Base-by-base conservation (phyloP, 768 basidiomycete genomes). In the Mycena kentingensis region DNA sequence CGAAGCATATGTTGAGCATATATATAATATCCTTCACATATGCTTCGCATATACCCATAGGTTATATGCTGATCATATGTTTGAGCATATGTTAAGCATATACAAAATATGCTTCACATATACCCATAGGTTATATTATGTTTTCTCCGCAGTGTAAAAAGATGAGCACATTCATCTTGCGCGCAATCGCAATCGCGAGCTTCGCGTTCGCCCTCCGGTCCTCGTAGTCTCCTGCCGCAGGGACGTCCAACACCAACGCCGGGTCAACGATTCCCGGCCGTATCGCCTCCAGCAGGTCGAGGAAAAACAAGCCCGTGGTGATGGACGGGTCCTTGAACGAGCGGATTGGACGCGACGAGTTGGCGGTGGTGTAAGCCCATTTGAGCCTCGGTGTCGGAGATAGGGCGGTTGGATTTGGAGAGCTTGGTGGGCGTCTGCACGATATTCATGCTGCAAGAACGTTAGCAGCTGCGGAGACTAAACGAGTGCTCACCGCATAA, bases 211-310 rank as follows among this genome's bases (percentile, higher is more conserved):
- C 88, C 63, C 89, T 80, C 64, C 93, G 81, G 39, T 94, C 92
- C 57, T 98, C 97, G 61, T 93, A 94, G 43, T 77, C 77, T 2
- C 90, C 85, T 7, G 58, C 65, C 31, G 82, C 81, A 18, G 65
- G 67, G 29, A 93, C 87, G 50, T 73, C 67, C 52, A 84, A 75
- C 29, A 98, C 82, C 39, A 99, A 75, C 19, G 76, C 72, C 10
- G 93, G 94, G 66, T 99, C 96, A 26, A 98, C 97, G 55, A 97
- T 95, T 0, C 96, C 96, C 3, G 97, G 95, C 36, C 87, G 82
- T 50, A 99, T 82, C 4, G 87, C 87, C 36, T 98, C 94, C 47
- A 98, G 77, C 38, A 98, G 77, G 63, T 98, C 89, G 55, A 99
- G 80, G 80, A 97, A 87, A 84, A 95, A 98, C 44, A 97, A 65